Conservation (phyloP, 805 yeast genomes). For the Ogataea zsoltii region DNA sequence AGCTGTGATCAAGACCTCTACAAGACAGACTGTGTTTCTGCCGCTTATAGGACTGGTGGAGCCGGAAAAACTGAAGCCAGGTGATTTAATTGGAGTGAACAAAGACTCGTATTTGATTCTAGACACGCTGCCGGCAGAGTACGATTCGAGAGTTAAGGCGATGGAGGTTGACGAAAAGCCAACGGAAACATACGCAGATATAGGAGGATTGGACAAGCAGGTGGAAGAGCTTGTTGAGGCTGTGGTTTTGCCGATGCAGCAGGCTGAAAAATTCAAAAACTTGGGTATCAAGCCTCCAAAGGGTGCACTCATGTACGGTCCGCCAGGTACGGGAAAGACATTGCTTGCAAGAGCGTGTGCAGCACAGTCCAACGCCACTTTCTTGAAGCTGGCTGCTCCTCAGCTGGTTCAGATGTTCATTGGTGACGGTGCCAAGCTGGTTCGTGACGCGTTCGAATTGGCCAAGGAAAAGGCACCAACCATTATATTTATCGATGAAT, state of each 20-base stretch:
- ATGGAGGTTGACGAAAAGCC: conserved; percentile 99
- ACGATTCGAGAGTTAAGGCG: conserved; percentile 96
- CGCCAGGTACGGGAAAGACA: conserved; percentile 99
- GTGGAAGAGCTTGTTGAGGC: conserved; percentile 98
- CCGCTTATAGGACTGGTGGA: conserved; percentile 96
- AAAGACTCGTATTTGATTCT: conserved; percentile 92
- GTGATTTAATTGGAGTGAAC: conserved; percentile 95
- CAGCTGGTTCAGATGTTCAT: conserved; percentile 97
- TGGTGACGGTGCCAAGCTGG: conserved; percentile 98
- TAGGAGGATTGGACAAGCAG: conserved; percentile 98
- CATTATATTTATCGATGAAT: conserved; percentile 94
- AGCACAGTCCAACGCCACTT: conserved; percentile 97
- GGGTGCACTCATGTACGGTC: conserved; percentile 98
- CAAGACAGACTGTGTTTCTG: conserved; percentile 94
- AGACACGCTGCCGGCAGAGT: conserved; percentile 95
- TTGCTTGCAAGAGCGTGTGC: conserved; percentile 98
- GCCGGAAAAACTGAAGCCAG: conserved; percentile 90
- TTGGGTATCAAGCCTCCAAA: conserved; percentile 97
- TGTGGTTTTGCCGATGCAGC: conserved; percentile 97
- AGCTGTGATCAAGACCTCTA: conserved; percentile 97
- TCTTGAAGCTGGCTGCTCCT: conserved; percentile 94
- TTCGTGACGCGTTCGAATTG: conserved; percentile 94
- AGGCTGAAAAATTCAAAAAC: conserved; percentile 91
- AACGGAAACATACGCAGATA: conserved; percentile 93
- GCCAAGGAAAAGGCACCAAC: conserved; percentile 99